phyloP scores from a whole-genome alignment of 1,284 basidiomycete species.

The Acaromyces ingoldii region DNA sequence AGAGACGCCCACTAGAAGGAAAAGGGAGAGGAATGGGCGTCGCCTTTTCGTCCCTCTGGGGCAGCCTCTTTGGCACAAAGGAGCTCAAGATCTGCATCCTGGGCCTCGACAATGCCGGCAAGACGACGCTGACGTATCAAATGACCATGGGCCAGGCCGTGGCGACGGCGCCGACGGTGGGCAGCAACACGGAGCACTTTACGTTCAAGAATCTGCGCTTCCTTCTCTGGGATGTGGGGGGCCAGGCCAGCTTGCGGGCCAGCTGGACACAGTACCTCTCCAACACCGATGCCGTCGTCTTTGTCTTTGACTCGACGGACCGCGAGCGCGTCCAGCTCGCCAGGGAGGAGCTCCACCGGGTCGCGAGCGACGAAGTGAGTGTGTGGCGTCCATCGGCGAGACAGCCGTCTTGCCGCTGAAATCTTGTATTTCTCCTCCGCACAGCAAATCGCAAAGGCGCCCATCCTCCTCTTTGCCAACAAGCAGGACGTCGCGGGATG shows the following conservation, averaged over 20 bases:
- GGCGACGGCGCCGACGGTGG: constrained; percentile 56
- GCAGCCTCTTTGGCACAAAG: constrained; percentile 54
- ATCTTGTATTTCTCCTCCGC: not conserved
- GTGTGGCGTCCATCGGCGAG: not conserved
- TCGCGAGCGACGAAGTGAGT: constrained; percentile 44
- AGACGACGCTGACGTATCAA: constrained; percentile 56
- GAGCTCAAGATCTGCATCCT: constrained; percentile 55
- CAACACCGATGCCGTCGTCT: constrained; percentile 54
- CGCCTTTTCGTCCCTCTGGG: constrained; percentile 53
- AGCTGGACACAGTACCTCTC: constrained; percentile 55
- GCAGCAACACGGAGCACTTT: constrained; percentile 50
- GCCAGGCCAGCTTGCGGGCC: constrained; percentile 54
- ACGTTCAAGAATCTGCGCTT: constrained; percentile 34
- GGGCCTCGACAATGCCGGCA: constrained; percentile 36
- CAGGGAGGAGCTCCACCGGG: constrained; percentile 54
- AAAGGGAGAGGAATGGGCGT: no score
- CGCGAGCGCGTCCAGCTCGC: constrained; percentile 53
- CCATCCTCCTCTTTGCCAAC: constrained; percentile 56
- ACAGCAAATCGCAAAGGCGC: constrained; percentile 51
- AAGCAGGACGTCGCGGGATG: constrained; percentile 55
- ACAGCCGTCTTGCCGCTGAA: not conserved
- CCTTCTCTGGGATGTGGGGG: constrained; percentile 56
- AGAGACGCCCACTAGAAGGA: no score
- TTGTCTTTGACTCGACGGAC: constrained; percentile 57
- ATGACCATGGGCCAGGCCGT: constrained; percentile 58